phyloP scores from a whole-genome alignment of 208 protist species.

The Borovskyia barvae region DNA sequence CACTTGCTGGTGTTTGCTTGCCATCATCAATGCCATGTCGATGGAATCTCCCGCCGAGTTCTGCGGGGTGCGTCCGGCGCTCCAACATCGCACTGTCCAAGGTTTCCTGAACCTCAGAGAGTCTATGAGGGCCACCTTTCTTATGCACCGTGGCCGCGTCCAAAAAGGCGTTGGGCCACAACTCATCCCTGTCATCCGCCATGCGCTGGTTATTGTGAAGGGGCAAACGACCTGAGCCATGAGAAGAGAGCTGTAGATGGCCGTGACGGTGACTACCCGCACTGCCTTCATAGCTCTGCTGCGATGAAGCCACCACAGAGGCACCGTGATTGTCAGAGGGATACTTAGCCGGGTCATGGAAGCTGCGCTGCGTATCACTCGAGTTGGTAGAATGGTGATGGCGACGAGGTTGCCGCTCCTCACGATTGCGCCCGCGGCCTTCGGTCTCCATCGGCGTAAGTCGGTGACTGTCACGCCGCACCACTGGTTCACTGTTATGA shows the following conservation, averaged over 20 bases:
- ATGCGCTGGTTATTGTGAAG: constrained; percentile 8
- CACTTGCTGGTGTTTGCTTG: too few species aligned
- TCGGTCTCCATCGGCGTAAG: not conserved
- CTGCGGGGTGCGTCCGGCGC: too few species aligned
- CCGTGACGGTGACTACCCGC: not conserved
- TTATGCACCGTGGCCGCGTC: constrained; percentile 32
- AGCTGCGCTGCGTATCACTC: constrained; percentile 23
- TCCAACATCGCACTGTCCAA: too few species aligned
- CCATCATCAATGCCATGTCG: too few species aligned
- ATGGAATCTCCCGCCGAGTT: too few species aligned
- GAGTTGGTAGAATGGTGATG: constrained; percentile 12
- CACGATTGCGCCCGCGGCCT: not conserved
- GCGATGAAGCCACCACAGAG: not conserved
- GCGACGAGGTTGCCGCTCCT: not conserved
- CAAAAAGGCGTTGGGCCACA: constrained; percentile 34
- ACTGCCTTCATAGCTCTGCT: not conserved
- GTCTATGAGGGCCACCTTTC: constrained; percentile 30
- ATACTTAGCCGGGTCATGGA: constrained; percentile 16
- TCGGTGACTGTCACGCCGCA: constrained; percentile 3
- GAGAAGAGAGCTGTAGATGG: not conserved
- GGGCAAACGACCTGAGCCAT: constrained; percentile 12
- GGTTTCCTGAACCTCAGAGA: too few species aligned
- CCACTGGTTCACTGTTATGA: constrained; percentile 8
- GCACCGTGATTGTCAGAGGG: not conserved
- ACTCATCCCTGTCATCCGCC: not conserved